Evolutionary conservation across 257 asterid genomes (phyloP), one percentile per base, ranked within the genome.

Genomic region (Lycium ferocissimum): DNA sequence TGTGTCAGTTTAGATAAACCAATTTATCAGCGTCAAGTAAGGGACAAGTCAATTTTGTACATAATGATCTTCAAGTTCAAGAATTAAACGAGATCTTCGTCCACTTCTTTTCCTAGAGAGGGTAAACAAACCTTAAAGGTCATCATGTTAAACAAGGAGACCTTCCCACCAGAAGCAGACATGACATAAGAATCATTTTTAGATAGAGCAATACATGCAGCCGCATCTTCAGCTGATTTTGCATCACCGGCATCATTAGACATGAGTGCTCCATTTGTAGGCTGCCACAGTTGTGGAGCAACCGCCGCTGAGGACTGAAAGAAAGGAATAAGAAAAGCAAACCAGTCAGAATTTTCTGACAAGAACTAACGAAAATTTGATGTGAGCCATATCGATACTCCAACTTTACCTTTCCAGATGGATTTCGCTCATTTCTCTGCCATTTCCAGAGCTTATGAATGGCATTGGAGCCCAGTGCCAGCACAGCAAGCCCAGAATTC

Each of bases 81-180:
- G 65, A 76, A 76, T 63, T 26, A 76, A 57, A 49, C 13, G 3
- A 51, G 63, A 76, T 13, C 82, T 22, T 76, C 5, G 7, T 72
- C 47, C 63, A 76, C 22, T 14, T 22, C 82, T 53, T 76, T 76
- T 22, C 65, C 43, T 5, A 13, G 67, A 33, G 73, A 20, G 38
- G 26, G 51, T 51, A 22, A 26, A 67, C 87, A 72, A 87, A 96
- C 99, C 99, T 96, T 94, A 83, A 94, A 96, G 71, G 98, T 94
- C 99, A 96, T 96, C 99, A 96, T 96, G 90, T 96, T 96, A 90
- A 96, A 96, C 90, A 96, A 90, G 83, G 99, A 96, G 82, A 96
- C 97, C 86, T 94, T 96, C 84, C 99, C 99, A 51, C 99, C 99
- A 8, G 99, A 95, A 83, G 98, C 99, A 82, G 99, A 96, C 99